Evolutionary conservation across 1,284 basidiomycete genomes (phyloP), one percentile per base, ranked within the genome.

Genomic region (Microstroma glucosiphilum): DNA sequence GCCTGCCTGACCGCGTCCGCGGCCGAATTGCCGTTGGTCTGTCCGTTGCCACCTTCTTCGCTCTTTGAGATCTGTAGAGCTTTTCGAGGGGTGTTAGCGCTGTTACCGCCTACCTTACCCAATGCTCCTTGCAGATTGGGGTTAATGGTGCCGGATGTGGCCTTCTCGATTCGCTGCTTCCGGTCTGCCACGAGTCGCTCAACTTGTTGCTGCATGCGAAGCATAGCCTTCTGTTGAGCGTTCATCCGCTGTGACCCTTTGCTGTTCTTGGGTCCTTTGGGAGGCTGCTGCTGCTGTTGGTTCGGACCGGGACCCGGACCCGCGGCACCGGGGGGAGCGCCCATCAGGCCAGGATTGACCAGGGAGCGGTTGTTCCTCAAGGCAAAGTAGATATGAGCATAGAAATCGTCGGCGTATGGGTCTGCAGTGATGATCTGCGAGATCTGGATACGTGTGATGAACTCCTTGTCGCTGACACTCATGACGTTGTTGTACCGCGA

Each of bases 401-500:
- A 98, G 78, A 96, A 99, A 79, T 99, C 96, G 69, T 96, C 93
- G 41, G 91, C 86, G 80, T 96, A 97, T 0, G 96, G 96, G 82
- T 98, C 96, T 25, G 75, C 67, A 25, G 80, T 79, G 56, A 96
- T 92, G 40, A 98, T 87, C 78, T 98, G 94, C 0, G 92, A 96
- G 55, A 99, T 91, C 81, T 99, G 96, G 65, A 99, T 98, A 46
- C 96, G 88, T 23, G 96, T 98, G 81, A 99, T 98, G 79, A 98
- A 99, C 78, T 98, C 96, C 82, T 98, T 98, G 84, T 99, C 96
- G 15, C 91, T 94, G 80, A 92, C 90, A 0, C 90, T 92, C 96
- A 99, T 99, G 60, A 97, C 84, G 79, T 97, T 93, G 79, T 98
- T 99, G 81, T 96, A 92, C 70, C 89, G 88, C 60, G 92, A 86